Conservation (phyloP, 192 early-diverging fungal genomes). For the Funneliformis mosseae region DNA sequence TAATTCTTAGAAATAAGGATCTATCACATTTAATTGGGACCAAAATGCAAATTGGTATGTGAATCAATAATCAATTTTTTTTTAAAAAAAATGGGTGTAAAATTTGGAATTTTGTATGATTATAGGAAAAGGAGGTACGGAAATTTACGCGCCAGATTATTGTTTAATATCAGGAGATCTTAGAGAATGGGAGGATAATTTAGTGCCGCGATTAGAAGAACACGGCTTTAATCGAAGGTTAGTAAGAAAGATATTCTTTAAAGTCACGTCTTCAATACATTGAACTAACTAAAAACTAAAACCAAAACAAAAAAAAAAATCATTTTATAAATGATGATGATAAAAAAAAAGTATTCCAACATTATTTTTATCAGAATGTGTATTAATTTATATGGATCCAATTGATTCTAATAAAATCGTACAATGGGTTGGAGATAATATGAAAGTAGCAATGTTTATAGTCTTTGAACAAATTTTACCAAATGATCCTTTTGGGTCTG, state of each 20-base stretch:
- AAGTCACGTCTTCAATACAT: not conserved
- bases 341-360: slow-evolving; percentile 69
- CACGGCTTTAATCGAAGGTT: slow-evolving; percentile 64
- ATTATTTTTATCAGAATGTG: slow-evolving; percentile 91
- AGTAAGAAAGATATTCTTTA: not conserved
- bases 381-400: slow-evolving; percentile 86
- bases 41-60: slow-evolving; percentile 25
- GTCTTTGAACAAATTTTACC: slow-evolving; percentile 94
- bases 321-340: not conserved
- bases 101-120: no score
- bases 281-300: not conserved
- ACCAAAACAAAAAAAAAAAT: no score
- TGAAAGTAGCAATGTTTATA: slow-evolving; percentile 62
- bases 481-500: slow-evolving; percentile 84
- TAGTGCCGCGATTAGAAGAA: slow-evolving; percentile 62
- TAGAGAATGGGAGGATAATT: slow-evolving; percentile 57
- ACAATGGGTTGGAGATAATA: slow-evolving; percentile 62
- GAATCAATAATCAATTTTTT: not conserved
- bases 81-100: no score
- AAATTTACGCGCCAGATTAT: slow-evolving; percentile 70
- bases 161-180: slow-evolving; percentile 81
- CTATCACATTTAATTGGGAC: slow-evolving; percentile 44
- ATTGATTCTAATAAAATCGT: slow-evolving; percentile 67
- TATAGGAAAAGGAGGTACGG: slow-evolving; percentile 72
- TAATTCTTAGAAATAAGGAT: slow-evolving; percentile 54